Percentiles rank a stretch among this genome's conserved stretches.
Evolutionary conservation across 345 rosid genomes (phyloP).

Genomic region (Moringa oleifera): DNA sequence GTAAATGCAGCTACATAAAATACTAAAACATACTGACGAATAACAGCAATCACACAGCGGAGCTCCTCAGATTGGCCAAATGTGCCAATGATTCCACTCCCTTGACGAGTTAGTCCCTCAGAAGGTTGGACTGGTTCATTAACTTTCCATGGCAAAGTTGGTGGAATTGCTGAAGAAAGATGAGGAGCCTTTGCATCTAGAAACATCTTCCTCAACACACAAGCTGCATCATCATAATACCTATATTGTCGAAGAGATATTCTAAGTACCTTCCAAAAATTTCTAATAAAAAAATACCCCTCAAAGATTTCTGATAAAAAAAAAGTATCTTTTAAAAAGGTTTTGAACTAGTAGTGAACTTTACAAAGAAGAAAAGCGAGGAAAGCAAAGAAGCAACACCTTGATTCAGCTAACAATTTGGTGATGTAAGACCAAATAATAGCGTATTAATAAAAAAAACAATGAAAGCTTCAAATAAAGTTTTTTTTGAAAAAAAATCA

Average conservation of each 20-base stretch:
- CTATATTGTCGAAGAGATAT: slow-evolving; percentile 29
- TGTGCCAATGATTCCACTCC: slow-evolving; percentile 91
- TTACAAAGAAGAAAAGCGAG: no score
- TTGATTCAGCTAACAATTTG: not conserved
- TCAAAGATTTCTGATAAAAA: no score
- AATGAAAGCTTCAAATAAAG: no score
- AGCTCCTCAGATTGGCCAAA: slow-evolving; percentile 98
- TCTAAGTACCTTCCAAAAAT: slow-evolving; percentile 14
- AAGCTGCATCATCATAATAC: slow-evolving; percentile 98
- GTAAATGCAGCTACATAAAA: not conserved
- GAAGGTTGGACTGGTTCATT: slow-evolving; percentile 71
- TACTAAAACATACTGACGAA: slow-evolving; percentile 80
- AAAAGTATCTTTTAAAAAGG: no score
- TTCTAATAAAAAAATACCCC: no score
- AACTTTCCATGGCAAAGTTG: slow-evolving; percentile 87
- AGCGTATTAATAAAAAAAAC: no score
- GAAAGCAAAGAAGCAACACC: no score
- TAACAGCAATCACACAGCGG: slow-evolving; percentile 90
- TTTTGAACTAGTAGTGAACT: no score
- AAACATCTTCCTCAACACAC: slow-evolving; percentile 92
- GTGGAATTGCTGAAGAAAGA: slow-evolving; percentile 87
- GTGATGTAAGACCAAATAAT: not conserved
- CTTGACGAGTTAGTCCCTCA: slow-evolving; percentile 93
- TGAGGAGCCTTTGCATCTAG: slow-evolving; percentile 99
- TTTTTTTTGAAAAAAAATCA: no score